Evolutionary conservation across 2,329 filamentous ascomycete species (phyloP).

Genomic region (Ceratocystis cacaofunesta): DNA sequence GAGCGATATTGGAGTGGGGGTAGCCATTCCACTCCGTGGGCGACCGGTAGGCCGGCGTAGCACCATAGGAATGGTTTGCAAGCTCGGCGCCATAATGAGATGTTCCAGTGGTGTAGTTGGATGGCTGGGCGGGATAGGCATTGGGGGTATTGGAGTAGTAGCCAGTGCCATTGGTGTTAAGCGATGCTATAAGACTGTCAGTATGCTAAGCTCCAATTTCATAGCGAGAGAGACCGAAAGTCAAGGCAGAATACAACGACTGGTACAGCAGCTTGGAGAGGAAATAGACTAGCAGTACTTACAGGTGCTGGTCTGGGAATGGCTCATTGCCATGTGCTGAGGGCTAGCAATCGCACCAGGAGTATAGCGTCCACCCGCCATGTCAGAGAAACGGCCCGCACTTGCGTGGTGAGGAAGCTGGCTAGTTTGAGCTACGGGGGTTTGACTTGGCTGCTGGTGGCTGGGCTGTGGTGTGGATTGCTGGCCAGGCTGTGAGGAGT

Average conservation of each 20-base stretch:
- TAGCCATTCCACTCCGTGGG: neutral
- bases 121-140: neutral
- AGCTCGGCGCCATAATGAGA: neutral
- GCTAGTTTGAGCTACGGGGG: neutral
- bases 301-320: neutral
- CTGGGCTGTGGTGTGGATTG: neutral
- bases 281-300: neutral
- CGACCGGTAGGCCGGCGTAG: neutral
- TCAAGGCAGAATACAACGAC: neutral
- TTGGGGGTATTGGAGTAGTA: neutral
- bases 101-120: constrained; percentile 1
- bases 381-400: neutral
- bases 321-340: neutral
- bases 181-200: neutral
- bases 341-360: neutral
- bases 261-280: neutral
- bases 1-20: neutral
- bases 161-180: neutral
- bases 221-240: neutral
- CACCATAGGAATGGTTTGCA: neutral
- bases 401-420: neutral
- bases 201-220: neutral
- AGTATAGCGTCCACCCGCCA: neutral
- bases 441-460: neutral
- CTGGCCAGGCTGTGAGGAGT: neutral